Conservation (phyloP, 345 rosid genomes). For the Pistacia integerrima region DNA sequence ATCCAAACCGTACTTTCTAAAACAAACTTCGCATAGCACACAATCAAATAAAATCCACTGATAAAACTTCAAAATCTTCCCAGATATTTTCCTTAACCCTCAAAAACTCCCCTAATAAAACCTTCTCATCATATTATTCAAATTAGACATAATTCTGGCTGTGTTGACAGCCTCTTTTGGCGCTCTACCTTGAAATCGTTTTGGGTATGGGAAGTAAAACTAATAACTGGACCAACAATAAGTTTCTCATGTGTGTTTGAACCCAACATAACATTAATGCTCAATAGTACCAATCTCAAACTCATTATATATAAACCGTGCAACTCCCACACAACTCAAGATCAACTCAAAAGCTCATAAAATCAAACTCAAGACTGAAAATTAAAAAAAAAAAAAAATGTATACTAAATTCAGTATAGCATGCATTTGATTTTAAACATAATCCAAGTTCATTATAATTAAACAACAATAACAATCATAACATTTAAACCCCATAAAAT, state of each 20-base stretch:
- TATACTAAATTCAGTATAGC: neutral
- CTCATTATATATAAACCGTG: no score
- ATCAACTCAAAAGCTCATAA: neutral
- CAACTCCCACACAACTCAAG: neutral
- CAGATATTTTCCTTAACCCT: neutral
- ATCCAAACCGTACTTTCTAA: neutral
- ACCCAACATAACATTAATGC: no score
- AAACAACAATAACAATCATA: neutral
- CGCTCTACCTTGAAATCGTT: no score
- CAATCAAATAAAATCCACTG: neutral
- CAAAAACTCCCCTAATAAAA: neutral
- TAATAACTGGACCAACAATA: no score
- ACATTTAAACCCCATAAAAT: no score
- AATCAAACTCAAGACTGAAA: neutral
- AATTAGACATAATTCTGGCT: neutral
- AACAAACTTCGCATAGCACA: neutral
- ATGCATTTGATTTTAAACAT: neutral
- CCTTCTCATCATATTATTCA: neutral
- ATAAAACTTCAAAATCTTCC: neutral
- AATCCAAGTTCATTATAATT: neutral
- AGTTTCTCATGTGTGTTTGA: no score
- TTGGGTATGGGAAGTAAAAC: no score
- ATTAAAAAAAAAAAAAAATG: neutral
- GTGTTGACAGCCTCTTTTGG: no score
- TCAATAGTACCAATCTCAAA: neutral